These are phyloP conservation scores for Phytophthora chlamydospora DNA, from an alignment of 352 stramenopile genomes.

Conservation along the genomic window DNA sequence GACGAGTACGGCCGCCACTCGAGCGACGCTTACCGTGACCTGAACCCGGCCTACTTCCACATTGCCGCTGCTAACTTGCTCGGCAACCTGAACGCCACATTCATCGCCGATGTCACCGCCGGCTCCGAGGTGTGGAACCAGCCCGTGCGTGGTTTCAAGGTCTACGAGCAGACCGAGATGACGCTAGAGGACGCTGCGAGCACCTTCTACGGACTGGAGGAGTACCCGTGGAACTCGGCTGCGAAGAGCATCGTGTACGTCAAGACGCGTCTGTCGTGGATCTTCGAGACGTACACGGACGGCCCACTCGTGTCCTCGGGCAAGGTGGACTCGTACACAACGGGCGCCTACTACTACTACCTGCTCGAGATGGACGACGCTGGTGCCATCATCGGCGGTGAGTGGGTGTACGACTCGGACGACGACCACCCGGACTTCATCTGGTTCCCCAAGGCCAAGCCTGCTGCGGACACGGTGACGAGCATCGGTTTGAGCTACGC, in stretches of 20 bases:
- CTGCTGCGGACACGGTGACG: constrained; percentile 25
- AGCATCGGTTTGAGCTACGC: constrained; percentile 41
- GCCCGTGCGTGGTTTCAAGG: constrained; percentile 50
- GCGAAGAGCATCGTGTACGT: constrained; percentile 52
- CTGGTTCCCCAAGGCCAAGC: constrained; percentile 38
- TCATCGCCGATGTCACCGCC: constrained; percentile 49
- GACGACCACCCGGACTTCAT: constrained; percentile 45
- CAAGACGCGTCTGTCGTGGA: constrained; percentile 48
- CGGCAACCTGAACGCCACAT: constrained; percentile 39
- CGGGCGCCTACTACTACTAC: constrained; percentile 36
- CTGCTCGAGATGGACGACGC: constrained; percentile 42
- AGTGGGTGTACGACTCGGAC: constrained; percentile 45
- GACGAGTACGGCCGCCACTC: constrained; percentile 52
- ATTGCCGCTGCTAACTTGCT: constrained; percentile 51
- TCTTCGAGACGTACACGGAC: constrained; percentile 45
- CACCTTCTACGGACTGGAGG: constrained; percentile 41
- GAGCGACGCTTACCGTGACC: constrained; percentile 44
- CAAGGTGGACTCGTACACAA: constrained; percentile 34
- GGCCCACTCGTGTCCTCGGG: constrained; percentile 36
- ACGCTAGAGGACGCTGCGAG: constrained; percentile 32
- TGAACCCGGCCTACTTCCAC: constrained; percentile 56
- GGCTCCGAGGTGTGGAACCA: constrained; percentile 58
- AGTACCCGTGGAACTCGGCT: constrained; percentile 55
- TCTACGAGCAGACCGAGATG: constrained; percentile 40
- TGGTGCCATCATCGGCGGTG: constrained; percentile 44